Evolutionary conservation across 1,139 yeast genomes (phyloP).

Genomic region (Geotrichum armillariae): DNA sequence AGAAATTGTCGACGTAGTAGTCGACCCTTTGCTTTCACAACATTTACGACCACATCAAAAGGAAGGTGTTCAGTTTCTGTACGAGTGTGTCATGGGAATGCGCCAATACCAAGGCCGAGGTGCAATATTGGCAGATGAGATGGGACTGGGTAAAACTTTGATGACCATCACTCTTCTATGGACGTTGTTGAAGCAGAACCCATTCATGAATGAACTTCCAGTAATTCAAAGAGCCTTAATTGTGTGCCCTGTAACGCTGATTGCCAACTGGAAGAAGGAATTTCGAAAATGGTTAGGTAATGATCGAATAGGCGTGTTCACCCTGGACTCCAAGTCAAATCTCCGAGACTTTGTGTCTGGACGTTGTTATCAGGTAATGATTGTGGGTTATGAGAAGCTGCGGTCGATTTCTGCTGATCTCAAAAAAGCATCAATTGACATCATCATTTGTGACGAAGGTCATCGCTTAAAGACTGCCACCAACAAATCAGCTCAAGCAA

Average conservation of each 20-base stretch:
- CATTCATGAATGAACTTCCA: conserved; percentile 46
- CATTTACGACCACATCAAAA: conserved; percentile 77
- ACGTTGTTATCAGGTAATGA: conserved; percentile 75
- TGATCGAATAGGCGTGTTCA: conserved; percentile 50
- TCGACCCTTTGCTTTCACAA: conserved; percentile 64
- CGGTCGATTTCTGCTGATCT: conserved; percentile 58
- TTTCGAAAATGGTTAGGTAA: conserved; percentile 86
- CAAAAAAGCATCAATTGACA: conserved; percentile 54
- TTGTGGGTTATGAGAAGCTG: conserved; percentile 86
- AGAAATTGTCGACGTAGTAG: conserved; percentile 52
- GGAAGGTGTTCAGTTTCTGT: conserved; percentile 78
- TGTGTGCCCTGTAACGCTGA: conserved; percentile 89
- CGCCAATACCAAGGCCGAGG: conserved; percentile 59
- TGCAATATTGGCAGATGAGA: conserved; percentile 89
- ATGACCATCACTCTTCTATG: conserved; percentile 82
- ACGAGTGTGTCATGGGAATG: conserved; percentile 77
- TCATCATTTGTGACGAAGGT: conserved; percentile 93
- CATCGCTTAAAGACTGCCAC: conserved; percentile 67
- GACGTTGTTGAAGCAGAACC: conserved; percentile 79
- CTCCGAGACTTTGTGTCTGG: conserved; percentile 67
- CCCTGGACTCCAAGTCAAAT: conserved; percentile 46
- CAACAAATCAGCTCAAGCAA: conserved; percentile 67
- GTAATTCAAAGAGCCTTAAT: conserved; percentile 61
- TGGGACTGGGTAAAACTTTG: conserved; percentile 95
- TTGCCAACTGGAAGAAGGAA: conserved; percentile 86